phyloP scores from a whole-genome alignment of 441 rosid species.

The Pelargonium cotyledonis region DNA sequence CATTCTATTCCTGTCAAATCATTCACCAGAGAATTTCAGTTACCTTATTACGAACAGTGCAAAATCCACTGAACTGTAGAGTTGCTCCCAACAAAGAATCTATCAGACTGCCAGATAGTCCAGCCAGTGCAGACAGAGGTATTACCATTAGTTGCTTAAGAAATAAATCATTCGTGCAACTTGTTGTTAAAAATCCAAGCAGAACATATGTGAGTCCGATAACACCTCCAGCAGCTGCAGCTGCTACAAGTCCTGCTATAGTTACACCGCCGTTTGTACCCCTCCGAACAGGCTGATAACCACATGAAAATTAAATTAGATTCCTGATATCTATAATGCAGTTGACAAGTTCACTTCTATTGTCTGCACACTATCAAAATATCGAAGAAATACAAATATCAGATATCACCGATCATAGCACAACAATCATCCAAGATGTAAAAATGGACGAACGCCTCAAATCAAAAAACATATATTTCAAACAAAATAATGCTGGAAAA shows the following conservation, averaged over 20 bases:
- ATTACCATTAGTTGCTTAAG: slow-evolving; percentile 68
- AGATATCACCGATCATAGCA: background rate
- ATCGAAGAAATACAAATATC: slow-evolving; percentile 1
- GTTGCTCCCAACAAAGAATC: slow-evolving; percentile 92
- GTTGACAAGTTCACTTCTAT: slow-evolving; percentile 4
- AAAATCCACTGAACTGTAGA: slow-evolving; percentile 85
- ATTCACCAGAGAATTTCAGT: slow-evolving; percentile 9
- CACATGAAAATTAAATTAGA: slow-evolving; percentile 17
- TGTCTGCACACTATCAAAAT: slow-evolving; percentile 8
- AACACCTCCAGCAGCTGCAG: slow-evolving; percentile 63
- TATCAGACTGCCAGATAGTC: slow-evolving; percentile 67
- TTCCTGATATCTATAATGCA: slow-evolving; percentile 1
- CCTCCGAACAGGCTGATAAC: slow-evolving; percentile 64
- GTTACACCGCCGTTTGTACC: slow-evolving; percentile 97
- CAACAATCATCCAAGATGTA: background rate
- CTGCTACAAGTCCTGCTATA: slow-evolving; percentile 67
- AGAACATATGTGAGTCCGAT: slow-evolving; percentile 66
- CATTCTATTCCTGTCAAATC: background rate
- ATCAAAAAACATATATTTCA: background rate
- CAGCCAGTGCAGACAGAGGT: slow-evolving; percentile 59
- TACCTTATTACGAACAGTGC: slow-evolving; percentile 80
- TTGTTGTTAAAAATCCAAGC: slow-evolving; percentile 56
- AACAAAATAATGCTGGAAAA: background rate
- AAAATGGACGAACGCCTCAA: background rate
- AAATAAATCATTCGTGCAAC: slow-evolving; percentile 42